These are phyloP conservation scores for Gossypium australe DNA, from an alignment of 345 rosid species.

Conservation along the genomic window DNA sequence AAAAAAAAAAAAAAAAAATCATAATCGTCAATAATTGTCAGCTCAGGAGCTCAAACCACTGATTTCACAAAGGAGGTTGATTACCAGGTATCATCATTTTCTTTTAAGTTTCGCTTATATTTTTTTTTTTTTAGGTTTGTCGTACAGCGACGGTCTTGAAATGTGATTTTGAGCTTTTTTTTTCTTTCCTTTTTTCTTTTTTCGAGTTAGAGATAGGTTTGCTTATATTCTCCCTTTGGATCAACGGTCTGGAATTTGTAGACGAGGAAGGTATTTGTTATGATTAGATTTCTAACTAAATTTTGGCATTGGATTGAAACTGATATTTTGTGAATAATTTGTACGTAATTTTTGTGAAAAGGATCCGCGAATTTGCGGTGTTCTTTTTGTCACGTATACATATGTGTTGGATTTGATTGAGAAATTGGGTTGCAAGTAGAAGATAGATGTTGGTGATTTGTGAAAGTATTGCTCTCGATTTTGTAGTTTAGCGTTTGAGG, in stretches of 20 bases:
- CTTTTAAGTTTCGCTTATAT: background rate
- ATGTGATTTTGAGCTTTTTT: background rate
- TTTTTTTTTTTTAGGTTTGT: conserved; percentile 4
- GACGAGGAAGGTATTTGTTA: too few relatives aligned
- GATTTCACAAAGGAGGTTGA: background rate
- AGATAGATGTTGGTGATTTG: conserved; percentile 3
- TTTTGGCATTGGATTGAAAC: background rate
- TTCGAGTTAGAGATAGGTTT: conserved; percentile 7
- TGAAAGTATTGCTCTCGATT: background rate
- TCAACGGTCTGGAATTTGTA: background rate
- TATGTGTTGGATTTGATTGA: conserved; percentile 14
- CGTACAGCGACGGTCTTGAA: conserved; percentile 13
- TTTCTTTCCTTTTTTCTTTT: background rate
- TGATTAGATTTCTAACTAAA: too few relatives aligned
- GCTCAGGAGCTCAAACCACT: background rate
- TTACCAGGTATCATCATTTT: conserved; percentile 12
- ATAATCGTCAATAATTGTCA: background rate
- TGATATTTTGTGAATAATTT: background rate
- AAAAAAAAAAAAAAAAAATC: background rate
- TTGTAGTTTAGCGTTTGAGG: conserved; percentile 1
- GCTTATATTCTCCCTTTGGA: conserved; percentile 12
- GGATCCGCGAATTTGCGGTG: background rate
- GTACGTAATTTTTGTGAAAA: background rate
- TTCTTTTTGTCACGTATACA: background rate
- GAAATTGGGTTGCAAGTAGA: conserved; percentile 1